Evolutionary conservation across 495 filamentous ascomycete genomes (phyloP).

Genomic region (Endocarpon pusillum): DNA sequence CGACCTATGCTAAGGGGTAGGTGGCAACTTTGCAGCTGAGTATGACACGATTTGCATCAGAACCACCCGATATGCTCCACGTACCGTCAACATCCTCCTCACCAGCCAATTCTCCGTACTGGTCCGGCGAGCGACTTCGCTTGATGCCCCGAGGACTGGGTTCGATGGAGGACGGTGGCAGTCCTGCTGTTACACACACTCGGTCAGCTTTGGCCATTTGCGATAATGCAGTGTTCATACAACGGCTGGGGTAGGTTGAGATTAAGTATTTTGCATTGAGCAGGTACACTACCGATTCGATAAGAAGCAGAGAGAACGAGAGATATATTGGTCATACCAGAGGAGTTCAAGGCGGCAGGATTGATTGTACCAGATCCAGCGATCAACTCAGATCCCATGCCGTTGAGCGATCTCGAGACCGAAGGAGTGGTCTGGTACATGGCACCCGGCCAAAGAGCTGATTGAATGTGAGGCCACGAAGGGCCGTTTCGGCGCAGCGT

Average conservation of each 20-base stretch:
- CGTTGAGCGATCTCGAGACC: slow-evolving; percentile 37
- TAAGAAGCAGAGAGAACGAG: not conserved
- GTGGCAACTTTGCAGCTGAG: not conserved
- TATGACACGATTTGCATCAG: no score
- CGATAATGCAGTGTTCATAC: no score
- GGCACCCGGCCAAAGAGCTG: slow-evolving; percentile 21
- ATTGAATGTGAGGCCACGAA: slow-evolving; percentile 13
- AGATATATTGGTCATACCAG: slow-evolving; percentile 28
- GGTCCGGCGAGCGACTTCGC: slow-evolving; percentile 82
- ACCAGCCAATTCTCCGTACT: slow-evolving; percentile 39
- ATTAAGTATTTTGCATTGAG: no score
- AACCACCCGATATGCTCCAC: slow-evolving; percentile 23
- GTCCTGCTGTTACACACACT: slow-evolving; percentile 19
- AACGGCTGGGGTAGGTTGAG: no score
- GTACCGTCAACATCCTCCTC: slow-evolving; percentile 69
- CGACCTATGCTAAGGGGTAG: no score
- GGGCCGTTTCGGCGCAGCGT: no score
- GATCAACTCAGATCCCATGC: slow-evolving; percentile 42
- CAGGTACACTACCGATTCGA: no score
- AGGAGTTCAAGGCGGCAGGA: slow-evolving; percentile 51
- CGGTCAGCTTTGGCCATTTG: slow-evolving; percentile 1
- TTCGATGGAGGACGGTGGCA: slow-evolving; percentile 27
- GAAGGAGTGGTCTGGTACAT: slow-evolving; percentile 43
- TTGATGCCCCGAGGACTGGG: slow-evolving; percentile 63
- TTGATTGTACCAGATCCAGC: slow-evolving; percentile 70